Evolutionary conservation across 1,284 basidiomycete genomes (phyloP), one percentile per base, ranked within the genome.

Genomic region (Ceratobasidium sp.): DNA sequence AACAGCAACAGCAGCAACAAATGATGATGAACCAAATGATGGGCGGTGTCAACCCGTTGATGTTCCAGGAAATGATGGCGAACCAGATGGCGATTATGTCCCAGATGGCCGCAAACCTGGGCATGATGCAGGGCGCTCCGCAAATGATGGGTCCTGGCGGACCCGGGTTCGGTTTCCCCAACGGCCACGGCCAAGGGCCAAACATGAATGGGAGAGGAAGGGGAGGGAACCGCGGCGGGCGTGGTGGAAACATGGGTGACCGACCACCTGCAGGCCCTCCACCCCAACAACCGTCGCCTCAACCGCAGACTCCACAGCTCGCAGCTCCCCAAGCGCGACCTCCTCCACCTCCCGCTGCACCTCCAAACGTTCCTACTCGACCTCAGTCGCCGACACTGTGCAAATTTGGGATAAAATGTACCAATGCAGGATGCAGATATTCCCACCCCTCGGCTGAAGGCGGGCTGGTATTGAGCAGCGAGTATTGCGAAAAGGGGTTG

Each of bases 401-500:
- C 90, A 97, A 97, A 86, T 98, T 93, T 81, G 91, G 89, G 6
- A 88, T 93, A 30, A 96, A 96, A 81, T 98, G 96, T 85, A 93
- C 92, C 69, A 97, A 97, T 84, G 88, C 93, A 0, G 87, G 92
- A 69, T 98, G 96, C 84, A 89, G 92, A 23, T 98, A 91, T 85
- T 94, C 94, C 12, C 96, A 98, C 84, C 95, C 96, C 3, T 95
- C 94, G 5, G 87, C 91, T 16, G 95, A 97, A 85, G 95, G 93
- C 82, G 96, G 96, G n/a, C 89, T 98, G 80, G 96, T 98, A 1
- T 87, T 98, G 78, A 96, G 93, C 81, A 96, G 94, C 79, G 96
- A 97, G 80, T 88, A 94, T 27, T 98, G 96, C 83, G 92, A 94
- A 81, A 90, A 92, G 57, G 94, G 94, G 23, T 93, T 91, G 82